phyloP scores from a whole-genome alignment of 139 green algal species.

The Chlorella sp. region DNA sequence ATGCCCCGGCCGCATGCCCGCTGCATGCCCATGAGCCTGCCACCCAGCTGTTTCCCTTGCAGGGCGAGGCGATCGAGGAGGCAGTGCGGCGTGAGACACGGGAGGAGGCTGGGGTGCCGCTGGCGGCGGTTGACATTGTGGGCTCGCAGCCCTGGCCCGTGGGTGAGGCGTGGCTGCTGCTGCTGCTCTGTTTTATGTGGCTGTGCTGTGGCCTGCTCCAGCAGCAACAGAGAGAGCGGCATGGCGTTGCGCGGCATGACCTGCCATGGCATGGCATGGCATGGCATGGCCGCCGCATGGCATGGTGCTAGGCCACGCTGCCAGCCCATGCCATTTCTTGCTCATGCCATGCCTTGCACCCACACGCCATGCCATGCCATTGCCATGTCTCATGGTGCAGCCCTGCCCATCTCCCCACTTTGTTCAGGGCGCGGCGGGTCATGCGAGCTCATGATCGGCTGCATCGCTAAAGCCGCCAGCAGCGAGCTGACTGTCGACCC shows the following conservation, averaged over 20 bases:
- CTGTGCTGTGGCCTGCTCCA: neutral
- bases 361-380: too few relatives aligned
- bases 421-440: constrained; percentile 59
- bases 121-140: constrained; percentile 49
- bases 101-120: constrained; percentile 68
- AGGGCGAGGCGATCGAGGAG: constrained; percentile 83
- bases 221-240: too few relatives aligned
- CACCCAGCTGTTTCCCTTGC: neutral
- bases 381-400: neutral
- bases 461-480: constrained; percentile 69
- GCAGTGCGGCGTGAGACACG: constrained; percentile 72
- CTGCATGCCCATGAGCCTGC: neutral
- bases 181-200: neutral
- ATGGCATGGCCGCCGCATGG: too few relatives aligned
- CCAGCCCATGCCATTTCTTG: too few relatives aligned
- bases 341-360: too few relatives aligned
- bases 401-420: too few relatives aligned
- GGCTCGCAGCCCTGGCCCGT: constrained; percentile 82
- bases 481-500: constrained; percentile 69
- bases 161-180: constrained; percentile 21
- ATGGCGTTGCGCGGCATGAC: too few relatives aligned
- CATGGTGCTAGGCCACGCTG: too few relatives aligned
- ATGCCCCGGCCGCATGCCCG: too few relatives aligned
- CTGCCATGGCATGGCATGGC: too few relatives aligned
- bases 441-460: constrained; percentile 91